phyloP scores from a whole-genome alignment of 495 filamentous ascomycete genomes.

The Symbiotaphrina buchneri region DNA sequence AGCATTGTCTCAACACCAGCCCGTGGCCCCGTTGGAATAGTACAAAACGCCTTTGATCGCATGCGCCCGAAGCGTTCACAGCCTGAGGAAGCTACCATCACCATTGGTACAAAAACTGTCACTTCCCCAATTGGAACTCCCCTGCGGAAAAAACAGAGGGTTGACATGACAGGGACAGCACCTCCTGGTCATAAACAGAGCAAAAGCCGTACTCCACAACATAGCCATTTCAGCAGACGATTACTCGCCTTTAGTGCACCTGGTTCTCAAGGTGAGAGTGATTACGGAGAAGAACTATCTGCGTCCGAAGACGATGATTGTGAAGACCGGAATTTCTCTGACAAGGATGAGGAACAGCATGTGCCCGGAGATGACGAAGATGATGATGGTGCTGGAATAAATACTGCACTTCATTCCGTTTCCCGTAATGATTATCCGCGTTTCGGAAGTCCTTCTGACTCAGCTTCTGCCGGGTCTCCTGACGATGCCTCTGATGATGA shows the following conservation, averaged over 20 bases:
- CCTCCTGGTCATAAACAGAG: conserved; percentile 4
- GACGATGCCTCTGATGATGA: conserved; percentile 16
- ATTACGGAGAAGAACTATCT: conserved; percentile 2
- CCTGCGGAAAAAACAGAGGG: conserved; percentile 10
- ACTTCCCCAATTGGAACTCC: conserved; percentile 33
- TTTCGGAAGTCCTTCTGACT: too few relatives aligned
- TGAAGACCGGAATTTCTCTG: conserved; percentile 11
- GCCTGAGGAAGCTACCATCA: conserved; percentile 68
- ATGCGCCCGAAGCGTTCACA: conserved; percentile 41
- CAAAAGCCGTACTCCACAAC: conserved; percentile 5
- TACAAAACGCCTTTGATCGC: conserved; percentile 42
- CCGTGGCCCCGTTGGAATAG: conserved; percentile 18
- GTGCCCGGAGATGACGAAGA: conserved; percentile 14
- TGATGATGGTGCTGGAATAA: conserved; percentile 5
- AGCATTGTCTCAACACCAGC: conserved; percentile 9
- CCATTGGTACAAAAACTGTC: conserved; percentile 60
- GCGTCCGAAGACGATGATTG: conserved; percentile 7
- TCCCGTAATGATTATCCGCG: too few relatives aligned
- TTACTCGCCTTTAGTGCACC: conserved; percentile 52
- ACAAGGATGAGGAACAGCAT: conserved; percentile 9
- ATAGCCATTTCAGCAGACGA: conserved; percentile 34
- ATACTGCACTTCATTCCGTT: too few relatives aligned
- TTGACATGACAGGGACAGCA: conserved; percentile 11
- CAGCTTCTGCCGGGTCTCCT: conserved; percentile 2
- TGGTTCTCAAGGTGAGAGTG: conserved; percentile 14